These are phyloP conservation scores for Penicillium egyptiacum DNA, from an alignment of 495 filamentous ascomycete genomes.

Conservation along the genomic window DNA sequence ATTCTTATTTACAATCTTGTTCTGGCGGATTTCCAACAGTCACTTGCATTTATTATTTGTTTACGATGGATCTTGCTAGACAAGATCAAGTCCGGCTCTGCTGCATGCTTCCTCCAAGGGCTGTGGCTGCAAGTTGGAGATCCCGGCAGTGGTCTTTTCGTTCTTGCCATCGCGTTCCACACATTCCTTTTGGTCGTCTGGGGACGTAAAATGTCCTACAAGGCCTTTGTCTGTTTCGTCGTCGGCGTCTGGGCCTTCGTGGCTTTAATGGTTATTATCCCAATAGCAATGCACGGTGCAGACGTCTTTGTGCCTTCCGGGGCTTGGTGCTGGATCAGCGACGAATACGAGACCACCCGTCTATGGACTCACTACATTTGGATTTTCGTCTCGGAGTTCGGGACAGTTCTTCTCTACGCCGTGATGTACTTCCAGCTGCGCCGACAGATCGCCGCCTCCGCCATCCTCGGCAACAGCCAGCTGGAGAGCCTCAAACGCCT, in stretches of 20 bases:
- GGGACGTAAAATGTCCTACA: conserved; percentile 55
- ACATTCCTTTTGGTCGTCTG: conserved; percentile 65
- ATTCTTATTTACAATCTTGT: conserved; percentile 73
- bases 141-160: conserved; percentile 66
- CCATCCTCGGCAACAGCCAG: conserved; percentile 39
- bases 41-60: conserved; percentile 66
- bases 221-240: conserved; percentile 52
- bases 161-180: conserved; percentile 67
- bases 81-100: conserved; percentile 54
- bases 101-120: conserved; percentile 67
- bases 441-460: conserved; percentile 44
- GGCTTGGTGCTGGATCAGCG: conserved; percentile 74
- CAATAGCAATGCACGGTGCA: conserved; percentile 51
- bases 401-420: conserved; percentile 63
- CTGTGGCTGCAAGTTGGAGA: conserved; percentile 72
- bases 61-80: conserved; percentile 57
- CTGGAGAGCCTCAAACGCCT: conserved; percentile 42
- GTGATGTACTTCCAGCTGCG: conserved; percentile 63
- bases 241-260: conserved; percentile 59
- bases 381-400: conserved; percentile 70
- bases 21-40: conserved; percentile 71
- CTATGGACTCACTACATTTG: conserved; percentile 77
- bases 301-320: conserved; percentile 62
- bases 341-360: conserved; percentile 58
- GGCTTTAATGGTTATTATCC: conserved; percentile 56